Conservation (phyloP, 2,329 filamentous ascomycete species). For the Magnaporthiopsis incrustans region DNA sequence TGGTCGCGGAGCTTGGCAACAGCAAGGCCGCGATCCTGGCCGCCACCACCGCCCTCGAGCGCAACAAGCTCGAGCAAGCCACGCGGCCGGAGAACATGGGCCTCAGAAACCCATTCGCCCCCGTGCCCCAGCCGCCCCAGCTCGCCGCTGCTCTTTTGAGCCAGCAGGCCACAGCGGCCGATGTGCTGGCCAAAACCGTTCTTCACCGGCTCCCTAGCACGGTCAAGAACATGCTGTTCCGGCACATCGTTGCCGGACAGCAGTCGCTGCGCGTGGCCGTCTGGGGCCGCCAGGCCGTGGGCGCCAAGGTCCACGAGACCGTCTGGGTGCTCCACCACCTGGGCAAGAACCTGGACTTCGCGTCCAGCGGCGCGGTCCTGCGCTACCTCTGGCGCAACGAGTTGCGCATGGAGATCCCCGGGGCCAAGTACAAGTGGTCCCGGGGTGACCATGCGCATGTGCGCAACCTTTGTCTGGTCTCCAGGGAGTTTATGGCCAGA, state of each 20-base stretch:
- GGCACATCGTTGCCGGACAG: no score
- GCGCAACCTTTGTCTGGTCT: constrained; percentile 1
- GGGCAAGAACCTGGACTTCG: neutral
- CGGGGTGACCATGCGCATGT: neutral
- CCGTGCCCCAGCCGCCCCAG: neutral
- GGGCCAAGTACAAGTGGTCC: neutral
- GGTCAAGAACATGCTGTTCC: no score
- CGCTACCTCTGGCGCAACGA: constrained; percentile 2
- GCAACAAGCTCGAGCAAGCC: neutral
- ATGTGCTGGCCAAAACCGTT: no score
- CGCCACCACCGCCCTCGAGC: constrained; percentile 2
- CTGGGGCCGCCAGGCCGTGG: no score
- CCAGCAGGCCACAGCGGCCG: no score
- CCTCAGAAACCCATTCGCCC: neutral
- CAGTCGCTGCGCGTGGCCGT: no score
- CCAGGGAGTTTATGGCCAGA: constrained; percentile 6
- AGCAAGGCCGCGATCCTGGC: constrained; percentile 4
- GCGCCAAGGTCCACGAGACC: neutral
- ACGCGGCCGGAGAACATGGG: neutral
- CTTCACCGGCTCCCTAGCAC: no score
- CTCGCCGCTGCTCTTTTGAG: no score
- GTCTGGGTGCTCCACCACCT: neutral
- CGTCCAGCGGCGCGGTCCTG: neutral
- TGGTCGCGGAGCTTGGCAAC: constrained; percentile 6
- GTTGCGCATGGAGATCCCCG: neutral